These are phyloP conservation scores for Straminergon stramineum DNA, from an alignment of 225 moss, liverwort and hornwort species.

Conservation along the genomic window DNA sequence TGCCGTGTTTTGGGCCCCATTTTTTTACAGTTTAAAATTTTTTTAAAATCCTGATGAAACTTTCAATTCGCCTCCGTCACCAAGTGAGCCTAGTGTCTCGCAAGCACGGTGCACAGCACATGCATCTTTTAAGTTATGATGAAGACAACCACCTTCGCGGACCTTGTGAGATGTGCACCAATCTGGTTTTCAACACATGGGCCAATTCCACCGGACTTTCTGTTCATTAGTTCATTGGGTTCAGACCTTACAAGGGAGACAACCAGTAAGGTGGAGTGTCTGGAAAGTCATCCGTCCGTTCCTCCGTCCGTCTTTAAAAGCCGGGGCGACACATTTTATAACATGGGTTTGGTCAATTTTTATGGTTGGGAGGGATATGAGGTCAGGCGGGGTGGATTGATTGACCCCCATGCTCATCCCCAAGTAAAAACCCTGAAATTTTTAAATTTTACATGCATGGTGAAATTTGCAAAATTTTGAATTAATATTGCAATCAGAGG, in stretches of 20 bases:
- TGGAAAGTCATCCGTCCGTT: neutral
- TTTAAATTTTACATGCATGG: too few relatives aligned
- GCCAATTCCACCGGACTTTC: neutral
- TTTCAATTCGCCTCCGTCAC: neutral
- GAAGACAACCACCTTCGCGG: neutral
- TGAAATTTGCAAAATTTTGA: too few relatives aligned
- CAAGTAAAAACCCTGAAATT: too few relatives aligned
- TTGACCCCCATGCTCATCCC: too few relatives aligned
- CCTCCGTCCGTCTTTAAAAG: too few relatives aligned
- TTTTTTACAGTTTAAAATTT: too few relatives aligned
- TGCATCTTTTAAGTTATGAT: neutral
- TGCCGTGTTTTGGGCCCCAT: too few relatives aligned
- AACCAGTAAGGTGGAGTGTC: neutral
- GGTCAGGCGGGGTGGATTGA: too few relatives aligned
- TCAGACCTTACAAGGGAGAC: neutral
- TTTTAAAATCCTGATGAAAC: neutral
- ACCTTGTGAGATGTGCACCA: neutral
- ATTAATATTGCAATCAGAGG: too few relatives aligned
- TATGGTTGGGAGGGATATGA: neutral
- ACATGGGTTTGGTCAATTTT: neutral
- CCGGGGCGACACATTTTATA: too few relatives aligned
- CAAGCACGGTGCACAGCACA: too few relatives aligned
- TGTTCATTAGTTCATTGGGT: neutral
- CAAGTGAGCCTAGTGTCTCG: too few relatives aligned
- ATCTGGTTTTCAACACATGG: neutral